Conservation (phyloP, 768 basidiomycete genomes). For the Pleurotus tuoliensis region DNA sequence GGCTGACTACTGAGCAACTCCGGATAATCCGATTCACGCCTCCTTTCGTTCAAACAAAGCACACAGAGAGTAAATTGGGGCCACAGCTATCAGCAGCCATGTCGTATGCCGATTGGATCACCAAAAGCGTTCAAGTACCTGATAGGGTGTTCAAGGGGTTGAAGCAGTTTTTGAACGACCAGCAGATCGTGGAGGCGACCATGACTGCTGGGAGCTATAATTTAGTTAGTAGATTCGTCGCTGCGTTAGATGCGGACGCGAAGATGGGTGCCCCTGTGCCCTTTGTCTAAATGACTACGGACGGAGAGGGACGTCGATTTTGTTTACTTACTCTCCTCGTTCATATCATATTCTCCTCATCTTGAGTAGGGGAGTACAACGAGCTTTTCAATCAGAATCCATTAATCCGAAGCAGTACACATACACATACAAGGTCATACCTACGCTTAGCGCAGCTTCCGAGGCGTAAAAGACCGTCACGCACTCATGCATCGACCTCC, state of each 20-base stretch:
- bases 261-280: slow-evolving; percentile 24
- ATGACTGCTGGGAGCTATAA: slow-evolving; percentile 26
- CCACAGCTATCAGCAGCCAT: slow-evolving; percentile 21
- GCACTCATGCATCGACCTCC: too few relatives aligned
- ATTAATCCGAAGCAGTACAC: too few relatives aligned
- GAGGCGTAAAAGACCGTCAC: too few relatives aligned
- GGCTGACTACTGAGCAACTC: slow-evolving; percentile 25
- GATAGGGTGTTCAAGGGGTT: slow-evolving; percentile 19
- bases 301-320: too few relatives aligned
- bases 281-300: too few relatives aligned
- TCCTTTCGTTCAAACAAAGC: slow-evolving; percentile 9
- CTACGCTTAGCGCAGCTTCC: too few relatives aligned
- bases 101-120: slow-evolving; percentile 25
- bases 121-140: slow-evolving; percentile 20
- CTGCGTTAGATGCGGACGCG: slow-evolving; percentile 24
- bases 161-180: slow-evolving; percentile 18
- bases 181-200: slow-evolving; percentile 25
- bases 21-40: slow-evolving; percentile 21
- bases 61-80: slow-evolving; percentile 15
- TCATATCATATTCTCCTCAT: too few relatives aligned
- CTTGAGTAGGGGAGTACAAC: too few relatives aligned
- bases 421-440: too few relatives aligned
- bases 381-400: too few relatives aligned
- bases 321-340: too few relatives aligned
- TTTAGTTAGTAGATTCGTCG: slow-evolving; percentile 25